Evolutionary conservation across 2,329 filamentous ascomycete genomes (phyloP).

Genomic region (Cytospora piceicola): DNA sequence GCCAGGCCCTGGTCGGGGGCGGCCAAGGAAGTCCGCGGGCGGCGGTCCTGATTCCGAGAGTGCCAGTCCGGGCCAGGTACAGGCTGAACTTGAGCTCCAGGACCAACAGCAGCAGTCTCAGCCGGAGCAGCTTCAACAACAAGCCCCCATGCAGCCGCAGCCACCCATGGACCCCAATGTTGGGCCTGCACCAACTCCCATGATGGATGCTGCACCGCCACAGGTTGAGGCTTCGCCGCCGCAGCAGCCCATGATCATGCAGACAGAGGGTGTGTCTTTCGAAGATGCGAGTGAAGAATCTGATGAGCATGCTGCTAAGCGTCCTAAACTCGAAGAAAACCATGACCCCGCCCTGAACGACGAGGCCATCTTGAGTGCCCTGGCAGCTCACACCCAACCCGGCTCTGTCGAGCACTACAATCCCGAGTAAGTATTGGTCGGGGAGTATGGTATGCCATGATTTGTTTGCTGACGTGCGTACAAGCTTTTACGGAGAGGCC

Average conservation of each 20-base stretch:
- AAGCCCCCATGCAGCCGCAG: conserved; percentile 29
- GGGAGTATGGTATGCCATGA: not conserved
- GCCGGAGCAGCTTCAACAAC: conserved; percentile 22
- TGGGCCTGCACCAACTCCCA: conserved; percentile 26
- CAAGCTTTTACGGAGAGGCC: conserved; percentile 28
- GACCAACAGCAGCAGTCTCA: conserved; percentile 13
- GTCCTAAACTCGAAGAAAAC: conserved; percentile 44
- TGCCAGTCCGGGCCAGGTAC: conserved; percentile 19
- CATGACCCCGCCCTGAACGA: conserved; percentile 48
- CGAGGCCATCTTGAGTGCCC: conserved; percentile 51
- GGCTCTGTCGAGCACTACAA: conserved; percentile 45
- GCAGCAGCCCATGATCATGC: conserved; percentile 38
- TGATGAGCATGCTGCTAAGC: conserved; percentile 46
- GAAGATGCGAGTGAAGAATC: conserved; percentile 30
- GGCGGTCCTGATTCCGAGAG: conserved; percentile 6
- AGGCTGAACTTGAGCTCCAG: conserved; percentile 7
- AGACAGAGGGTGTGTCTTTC: conserved; percentile 33
- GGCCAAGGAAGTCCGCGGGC: conserved; percentile 50
- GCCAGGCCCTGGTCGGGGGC: conserved; percentile 60
- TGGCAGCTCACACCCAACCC: conserved; percentile 49
- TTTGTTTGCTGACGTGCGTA: conserved; percentile 6
- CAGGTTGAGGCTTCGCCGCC: conserved; percentile 33
- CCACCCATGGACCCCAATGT: conserved; percentile 29
- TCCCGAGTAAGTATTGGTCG: conserved; percentile 45
- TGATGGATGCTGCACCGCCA: conserved; percentile 30